Evolutionary conservation across 208 protist species (phyloP).

Genomic region (Angomonas desouzai): DNA sequence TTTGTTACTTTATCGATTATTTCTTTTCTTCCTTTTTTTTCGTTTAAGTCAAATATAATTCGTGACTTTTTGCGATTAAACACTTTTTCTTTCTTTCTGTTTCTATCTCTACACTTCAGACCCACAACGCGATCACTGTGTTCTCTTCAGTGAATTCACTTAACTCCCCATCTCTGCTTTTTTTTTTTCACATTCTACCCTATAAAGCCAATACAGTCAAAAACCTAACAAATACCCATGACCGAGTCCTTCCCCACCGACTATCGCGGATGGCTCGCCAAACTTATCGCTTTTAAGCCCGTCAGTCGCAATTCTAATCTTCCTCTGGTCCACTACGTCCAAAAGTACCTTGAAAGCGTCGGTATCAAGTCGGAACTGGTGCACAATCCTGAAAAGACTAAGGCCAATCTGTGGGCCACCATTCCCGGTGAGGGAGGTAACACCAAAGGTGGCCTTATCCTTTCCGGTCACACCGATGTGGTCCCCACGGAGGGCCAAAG

Average conservation of each 20-base stretch:
- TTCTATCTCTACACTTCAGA: too few species aligned
- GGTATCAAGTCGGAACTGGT: conserved; percentile 37
- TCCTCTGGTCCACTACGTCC: conserved; percentile 45
- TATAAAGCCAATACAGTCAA: too few species aligned
- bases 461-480: conserved; percentile 66
- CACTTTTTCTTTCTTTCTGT: background rate
- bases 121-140: too few species aligned
- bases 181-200: background rate
- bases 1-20: too few species aligned
- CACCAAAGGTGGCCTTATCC: conserved; percentile 46
- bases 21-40: too few species aligned
- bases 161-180: background rate
- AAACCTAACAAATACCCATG: background rate
- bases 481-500: conserved; percentile 66
- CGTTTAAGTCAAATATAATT: too few species aligned
- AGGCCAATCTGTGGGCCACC: conserved; percentile 60
- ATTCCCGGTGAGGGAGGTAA: conserved; percentile 36
- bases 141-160: too few species aligned
- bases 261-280: conserved; percentile 26
- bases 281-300: conserved; percentile 54
- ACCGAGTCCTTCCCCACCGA: background rate
- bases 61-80: too few species aligned
- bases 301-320: conserved; percentile 59
- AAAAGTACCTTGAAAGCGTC: conserved; percentile 26
- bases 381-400: conserved; percentile 30